Base-by-base conservation (phyloP, 768 basidiomycete species). In the Boletus rufocinnamomeus region DNA sequence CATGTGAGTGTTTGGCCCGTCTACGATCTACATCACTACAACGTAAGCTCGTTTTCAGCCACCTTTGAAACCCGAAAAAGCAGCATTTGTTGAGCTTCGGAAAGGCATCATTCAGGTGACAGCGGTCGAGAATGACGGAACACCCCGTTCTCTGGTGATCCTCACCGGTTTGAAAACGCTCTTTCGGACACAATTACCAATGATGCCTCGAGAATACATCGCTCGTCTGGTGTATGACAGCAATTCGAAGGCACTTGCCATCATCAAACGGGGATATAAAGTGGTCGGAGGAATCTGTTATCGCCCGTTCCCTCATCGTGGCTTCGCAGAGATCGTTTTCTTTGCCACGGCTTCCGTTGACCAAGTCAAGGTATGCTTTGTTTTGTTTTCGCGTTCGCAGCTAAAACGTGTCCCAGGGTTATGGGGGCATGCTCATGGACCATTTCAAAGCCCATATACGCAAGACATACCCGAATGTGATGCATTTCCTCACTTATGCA, bases 181-280 rank as follows among this genome's bases (percentile, higher is more conserved):
- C 17, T 98, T 99, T 69, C 96, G 97, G 69, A 91, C 92, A 64
- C 97, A 99, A 72, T 76, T 99, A 2, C 97, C 97, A 8, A 98
- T 98, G 75, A 98, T 99, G 97, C 97, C 97, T 14, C 81, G 94
- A 67, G 97, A 98, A 71, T 99, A 99, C 70, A 98, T 99, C 64
- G 93, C 97, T 4, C 85, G 97, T 25, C 82, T 98, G 28, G 96
- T 98, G 2, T 92, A 92, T 64, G 97, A 98, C 70, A 77, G 80
- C 40, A 97, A 94, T 68, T 97, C 96, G n/a, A 89, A 89, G 68
- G 84, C 85, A 35, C 82, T 99, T 52, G 97, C 95, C 3, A 97
- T 99, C 69, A 88, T 97, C 69, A 98, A 98, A 75, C 82, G 88
- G 27, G 97, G 97, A 0, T 88, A 86, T 73, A 95, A 95, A 69